phyloP scores from a whole-genome alignment of 2,329 filamentous ascomycete species.

The Sclerotinia minor region DNA sequence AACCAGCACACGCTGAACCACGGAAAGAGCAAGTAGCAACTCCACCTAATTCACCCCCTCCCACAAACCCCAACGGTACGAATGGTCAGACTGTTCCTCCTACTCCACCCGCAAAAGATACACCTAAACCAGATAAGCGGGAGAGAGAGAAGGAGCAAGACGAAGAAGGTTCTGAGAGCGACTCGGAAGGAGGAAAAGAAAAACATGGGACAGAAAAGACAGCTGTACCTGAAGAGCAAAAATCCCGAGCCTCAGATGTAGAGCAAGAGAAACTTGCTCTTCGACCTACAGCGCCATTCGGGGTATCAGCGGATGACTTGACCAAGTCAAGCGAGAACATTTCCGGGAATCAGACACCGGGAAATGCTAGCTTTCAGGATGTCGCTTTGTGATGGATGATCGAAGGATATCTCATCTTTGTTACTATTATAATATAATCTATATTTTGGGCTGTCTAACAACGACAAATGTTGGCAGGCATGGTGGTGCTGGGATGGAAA shows the following conservation, averaged over 20 bases:
- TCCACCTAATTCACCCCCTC: constrained; percentile 31
- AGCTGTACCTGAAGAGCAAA: constrained; percentile 52
- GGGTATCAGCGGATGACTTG: constrained; percentile 40
- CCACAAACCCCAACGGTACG: constrained; percentile 35
- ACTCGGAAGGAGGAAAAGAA: constrained; percentile 35
- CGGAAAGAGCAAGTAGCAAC: constrained; percentile 29
- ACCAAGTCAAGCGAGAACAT: constrained; percentile 43
- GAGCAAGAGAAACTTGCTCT: constrained; percentile 56
- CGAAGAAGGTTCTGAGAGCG: constrained; percentile 29
- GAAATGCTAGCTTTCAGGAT: constrained; percentile 63
- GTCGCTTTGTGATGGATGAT: constrained; percentile 53
- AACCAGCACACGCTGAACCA: constrained; percentile 30
- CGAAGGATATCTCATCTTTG: constrained; percentile 11
- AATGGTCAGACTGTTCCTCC: constrained; percentile 36
- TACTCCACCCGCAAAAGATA: constrained; percentile 39
- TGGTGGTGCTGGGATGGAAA: constrained; percentile 25
- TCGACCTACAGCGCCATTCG: constrained; percentile 44
- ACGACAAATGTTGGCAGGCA: constrained; percentile 1
- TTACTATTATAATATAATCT: constrained; percentile 23
- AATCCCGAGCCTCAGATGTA: constrained; percentile 56
- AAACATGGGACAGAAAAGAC: constrained; percentile 41
- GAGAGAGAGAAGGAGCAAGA: constrained; percentile 36
- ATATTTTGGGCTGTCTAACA: constrained; percentile 9
- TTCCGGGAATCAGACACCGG: constrained; percentile 48
- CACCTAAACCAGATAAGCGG: constrained; percentile 31